phyloP scores from a whole-genome alignment of 306 rosid genomes.

The Ceratonia siliqua region DNA sequence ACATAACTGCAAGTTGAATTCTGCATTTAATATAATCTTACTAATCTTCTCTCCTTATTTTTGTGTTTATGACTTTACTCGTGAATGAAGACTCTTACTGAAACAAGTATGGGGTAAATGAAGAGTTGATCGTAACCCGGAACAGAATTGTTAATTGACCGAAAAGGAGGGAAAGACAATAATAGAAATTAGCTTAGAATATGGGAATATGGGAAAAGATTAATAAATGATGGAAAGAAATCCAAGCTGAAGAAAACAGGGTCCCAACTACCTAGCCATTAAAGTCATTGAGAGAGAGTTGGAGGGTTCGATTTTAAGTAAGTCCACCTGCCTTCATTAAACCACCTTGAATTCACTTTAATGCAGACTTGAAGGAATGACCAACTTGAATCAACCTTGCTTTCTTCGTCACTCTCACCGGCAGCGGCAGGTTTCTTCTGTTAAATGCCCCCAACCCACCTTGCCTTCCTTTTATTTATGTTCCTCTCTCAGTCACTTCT shows the following conservation, averaged over 20 bases:
- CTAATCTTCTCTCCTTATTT: neutral
- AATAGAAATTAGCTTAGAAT: conserved; percentile 19
- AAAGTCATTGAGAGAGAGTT: conserved; percentile 49
- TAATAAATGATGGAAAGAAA: neutral
- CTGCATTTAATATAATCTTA: conserved; percentile 4
- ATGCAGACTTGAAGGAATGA: conserved; percentile 72
- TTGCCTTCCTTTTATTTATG: conserved; percentile 70
- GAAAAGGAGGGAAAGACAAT: neutral
- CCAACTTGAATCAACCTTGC: conserved; percentile 55
- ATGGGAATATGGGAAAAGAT: neutral
- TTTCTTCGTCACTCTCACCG: conserved; percentile 50
- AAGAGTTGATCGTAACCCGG: too few species aligned
- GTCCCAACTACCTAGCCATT: conserved; percentile 48
- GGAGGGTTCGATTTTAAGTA: conserved; percentile 47
- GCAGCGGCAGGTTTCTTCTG: conserved; percentile 48
- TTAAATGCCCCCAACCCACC: conserved; percentile 85
- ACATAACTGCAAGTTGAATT: conserved; percentile 5
- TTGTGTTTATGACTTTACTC: neutral
- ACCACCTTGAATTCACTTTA: conserved; percentile 80
- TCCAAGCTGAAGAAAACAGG: neutral
- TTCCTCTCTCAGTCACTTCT: conserved; percentile 38
- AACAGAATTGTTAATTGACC: neutral
- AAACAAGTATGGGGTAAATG: too few species aligned
- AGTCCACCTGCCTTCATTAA: conserved; percentile 86
- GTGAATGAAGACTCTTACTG: neutral